Evolutionary conservation across 2,329 filamentous ascomycete species (phyloP), one percentile per base, ranked within the genome.

Genomic region (Dactylellina haptotyla): DNA sequence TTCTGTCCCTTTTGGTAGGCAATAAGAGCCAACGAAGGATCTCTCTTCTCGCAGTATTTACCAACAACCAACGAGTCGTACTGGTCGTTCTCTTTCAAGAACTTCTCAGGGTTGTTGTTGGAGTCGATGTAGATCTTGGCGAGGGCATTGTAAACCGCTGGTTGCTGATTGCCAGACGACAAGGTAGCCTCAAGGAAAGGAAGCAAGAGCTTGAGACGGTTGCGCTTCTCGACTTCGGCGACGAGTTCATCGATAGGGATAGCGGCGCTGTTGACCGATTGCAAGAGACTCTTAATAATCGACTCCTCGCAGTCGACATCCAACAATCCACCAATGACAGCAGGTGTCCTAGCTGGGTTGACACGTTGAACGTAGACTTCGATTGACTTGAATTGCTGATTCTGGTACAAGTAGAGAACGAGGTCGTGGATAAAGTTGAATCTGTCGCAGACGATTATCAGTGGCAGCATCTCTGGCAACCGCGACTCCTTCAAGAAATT

Each of bases 81-180:
- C 80, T 95, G 88, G 79, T 97, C 92, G 80, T 99, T 99, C 83
- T 97, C 92, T 84, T 95, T 96, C 58, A 99, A 84, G 84, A 99
- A 99, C 80, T 92, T 91, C 85, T 99, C 95, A 0, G 95, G 95
- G 80, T 97, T 93, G 83, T 97, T 97, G 86, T 99, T 99, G 77
- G 89, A 93, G 82, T 99, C 95, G 69, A 99, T 99, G 83, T 99
- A 99, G 78, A 99, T 99, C 87, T 99, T 99, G 57, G 95, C 95
- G 28, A 99, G 86, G 4, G 95, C 96, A 77, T 99, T 98, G 86
- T 91, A 98, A 16, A 99, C 91, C 46, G 94, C 96, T 81, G 96
- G 93, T 82, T 99, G 93, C 81, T 96, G 91, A 83, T 97, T 97
- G 46, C 95, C 95, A 57, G 89, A 87, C 54, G 92, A 89, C 51